Conservation (phyloP, 164 flowering plant species). For the Dillenia suffruticosa region DNA sequence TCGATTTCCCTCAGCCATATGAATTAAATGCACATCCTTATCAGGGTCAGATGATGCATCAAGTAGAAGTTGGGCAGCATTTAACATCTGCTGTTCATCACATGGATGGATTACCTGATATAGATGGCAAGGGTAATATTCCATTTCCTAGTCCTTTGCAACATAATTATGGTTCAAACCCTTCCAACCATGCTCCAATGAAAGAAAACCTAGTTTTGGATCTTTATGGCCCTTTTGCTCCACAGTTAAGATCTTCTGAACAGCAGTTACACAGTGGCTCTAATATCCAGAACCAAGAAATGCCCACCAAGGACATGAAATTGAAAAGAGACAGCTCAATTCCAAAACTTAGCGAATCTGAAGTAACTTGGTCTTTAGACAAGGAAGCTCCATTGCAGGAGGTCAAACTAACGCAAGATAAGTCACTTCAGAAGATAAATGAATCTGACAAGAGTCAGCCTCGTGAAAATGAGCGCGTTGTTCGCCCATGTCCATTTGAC, state of each 20-base stretch:
- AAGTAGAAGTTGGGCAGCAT: slow-evolving; percentile 23
- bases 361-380: slow-evolving; percentile 13
- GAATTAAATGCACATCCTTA: slow-evolving; percentile 23
- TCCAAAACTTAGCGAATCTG: slow-evolving; percentile 11
- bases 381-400: slow-evolving; percentile 27
- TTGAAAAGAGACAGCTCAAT: slow-evolving; percentile 20
- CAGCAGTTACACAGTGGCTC: slow-evolving; percentile 20
- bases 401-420: slow-evolving; percentile 32
- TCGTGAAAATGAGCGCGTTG: slow-evolving; percentile 23
- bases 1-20: slow-evolving; percentile 24
- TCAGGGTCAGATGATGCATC: slow-evolving; percentile 24
- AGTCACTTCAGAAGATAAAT: slow-evolving; percentile 21
- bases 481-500: slow-evolving; percentile 23
- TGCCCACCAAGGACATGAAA: slow-evolving; percentile 12
- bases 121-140: slow-evolving; percentile 15
- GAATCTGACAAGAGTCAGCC: slow-evolving; percentile 22
- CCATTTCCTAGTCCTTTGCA: slow-evolving; percentile 27
- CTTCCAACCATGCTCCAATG: slow-evolving; percentile 18
- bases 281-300: slow-evolving; percentile 18
- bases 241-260: slow-evolving; percentile 23
- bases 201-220: slow-evolving; percentile 25
- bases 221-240: slow-evolving; percentile 24
- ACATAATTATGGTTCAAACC: slow-evolving; percentile 22
- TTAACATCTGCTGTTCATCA: slow-evolving; percentile 19
- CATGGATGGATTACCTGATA: slow-evolving; percentile 17